These are phyloP conservation scores for Yamadazyma pseudoaaseri DNA, from an alignment of 1,139 yeast genomes.

Conservation along the genomic window DNA sequence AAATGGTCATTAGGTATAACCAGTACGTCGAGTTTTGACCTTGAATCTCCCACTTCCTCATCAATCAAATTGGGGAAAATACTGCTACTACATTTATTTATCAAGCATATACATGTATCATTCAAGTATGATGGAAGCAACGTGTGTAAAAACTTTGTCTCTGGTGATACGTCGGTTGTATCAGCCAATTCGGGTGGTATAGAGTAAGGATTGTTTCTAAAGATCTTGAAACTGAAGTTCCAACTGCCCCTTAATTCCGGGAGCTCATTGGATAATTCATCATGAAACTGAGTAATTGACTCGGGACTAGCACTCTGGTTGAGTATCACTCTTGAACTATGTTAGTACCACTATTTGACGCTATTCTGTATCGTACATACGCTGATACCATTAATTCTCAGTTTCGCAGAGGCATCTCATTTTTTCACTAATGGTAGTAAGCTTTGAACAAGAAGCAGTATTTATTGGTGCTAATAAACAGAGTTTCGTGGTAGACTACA, in stretches of 20 bases:
- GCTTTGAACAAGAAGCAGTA: slow-evolving; percentile 47
- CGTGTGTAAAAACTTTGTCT: slow-evolving; percentile 54
- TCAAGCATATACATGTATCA: slow-evolving; percentile 51
- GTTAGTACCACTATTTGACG: slow-evolving; percentile 10
- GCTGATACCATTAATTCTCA: slow-evolving; percentile 27
- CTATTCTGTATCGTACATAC: slow-evolving; percentile 19
- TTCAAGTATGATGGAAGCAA: slow-evolving; percentile 54
- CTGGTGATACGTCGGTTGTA: slow-evolving; percentile 29
- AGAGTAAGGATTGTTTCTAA: slow-evolving; percentile 57
- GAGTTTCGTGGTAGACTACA: slow-evolving; percentile 63
- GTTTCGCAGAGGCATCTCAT: slow-evolving; percentile 9
- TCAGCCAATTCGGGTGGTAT: slow-evolving; percentile 39
- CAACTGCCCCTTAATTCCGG: slow-evolving; percentile 62
- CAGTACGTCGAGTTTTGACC: slow-evolving; percentile 15
- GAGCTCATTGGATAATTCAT: slow-evolving; percentile 60
- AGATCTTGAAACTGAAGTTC: slow-evolving; percentile 64
- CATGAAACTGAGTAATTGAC: slow-evolving; percentile 64
- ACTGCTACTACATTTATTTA: slow-evolving; percentile 47
- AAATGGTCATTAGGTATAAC: slow-evolving; percentile 40
- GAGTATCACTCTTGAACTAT: slow-evolving; percentile 42
- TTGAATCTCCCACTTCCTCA: slow-evolving; percentile 32
- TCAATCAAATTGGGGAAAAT: slow-evolving; percentile 40
- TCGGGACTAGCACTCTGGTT: slow-evolving; percentile 61
- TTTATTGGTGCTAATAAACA: slow-evolving; percentile 82
- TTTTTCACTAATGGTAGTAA: slow-evolving; percentile 4